Percentiles rank a stretch among this genome's conserved stretches.
These are phyloP conservation scores for Paramyrothecium roridum DNA, from an alignment of 2,329 filamentous ascomycete species.

Conservation along the genomic window DNA sequence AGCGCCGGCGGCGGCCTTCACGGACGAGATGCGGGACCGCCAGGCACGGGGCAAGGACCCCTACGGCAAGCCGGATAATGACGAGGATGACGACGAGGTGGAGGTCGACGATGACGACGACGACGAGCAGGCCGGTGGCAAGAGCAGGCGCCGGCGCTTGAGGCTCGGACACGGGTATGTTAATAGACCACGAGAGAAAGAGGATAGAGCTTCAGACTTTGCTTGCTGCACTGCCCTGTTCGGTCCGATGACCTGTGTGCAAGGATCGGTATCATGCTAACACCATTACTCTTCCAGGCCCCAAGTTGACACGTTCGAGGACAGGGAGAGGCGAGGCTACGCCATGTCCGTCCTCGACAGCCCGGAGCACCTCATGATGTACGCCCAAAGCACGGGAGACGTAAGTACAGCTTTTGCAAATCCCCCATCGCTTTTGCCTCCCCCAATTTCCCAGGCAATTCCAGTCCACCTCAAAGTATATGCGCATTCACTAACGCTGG, in stretches of 20 bases:
- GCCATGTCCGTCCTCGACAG: conserved; percentile 53
- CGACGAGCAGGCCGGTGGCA: conserved; percentile 9
- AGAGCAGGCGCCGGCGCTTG: conserved; percentile 1
- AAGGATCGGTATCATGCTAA: background rate
- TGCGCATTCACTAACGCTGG: too few relatives aligned
- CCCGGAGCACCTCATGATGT: conserved; percentile 58
- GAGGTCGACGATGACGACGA: conserved; percentile 10
- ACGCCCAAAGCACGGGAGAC: conserved; percentile 50
- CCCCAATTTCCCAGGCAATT: background rate
- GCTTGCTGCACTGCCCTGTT: background rate
- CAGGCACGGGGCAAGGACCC: conserved; percentile 59
- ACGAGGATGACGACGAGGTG: conserved; percentile 21
- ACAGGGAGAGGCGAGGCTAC: conserved; percentile 40
- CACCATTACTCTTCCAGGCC: background rate
- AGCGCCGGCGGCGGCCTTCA: conserved; percentile 28
- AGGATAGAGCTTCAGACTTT: background rate
- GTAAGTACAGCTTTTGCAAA: conserved; percentile 34
- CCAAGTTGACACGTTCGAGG: conserved; percentile 35
- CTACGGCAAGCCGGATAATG: conserved; percentile 29
- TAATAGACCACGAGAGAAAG: too few relatives aligned
- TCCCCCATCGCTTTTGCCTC: background rate
- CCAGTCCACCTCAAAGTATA: too few relatives aligned
- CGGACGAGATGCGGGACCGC: conserved; percentile 50
- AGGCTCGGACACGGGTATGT: conserved; percentile 1
- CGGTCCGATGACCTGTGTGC: background rate